Base-by-base conservation (phyloP, 2,329 filamentous ascomycete genomes). In the Penicillium psychrosexuale region DNA sequence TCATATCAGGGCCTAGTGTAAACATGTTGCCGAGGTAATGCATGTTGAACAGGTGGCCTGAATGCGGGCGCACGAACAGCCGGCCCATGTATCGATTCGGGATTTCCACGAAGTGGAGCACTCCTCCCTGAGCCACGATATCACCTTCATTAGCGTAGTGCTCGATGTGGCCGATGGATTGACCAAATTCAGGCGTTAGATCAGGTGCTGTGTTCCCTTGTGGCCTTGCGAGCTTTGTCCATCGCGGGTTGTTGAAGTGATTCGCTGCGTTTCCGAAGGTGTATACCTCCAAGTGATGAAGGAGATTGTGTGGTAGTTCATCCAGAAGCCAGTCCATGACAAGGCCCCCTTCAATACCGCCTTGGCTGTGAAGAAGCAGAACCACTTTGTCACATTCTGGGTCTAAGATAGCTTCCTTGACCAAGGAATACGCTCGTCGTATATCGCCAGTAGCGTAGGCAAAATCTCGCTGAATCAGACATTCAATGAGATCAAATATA, bases 251-350 rank as follows among this genome's bases (percentile, higher is more conserved):
- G 70, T 91, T 91, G 76, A 91, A 92, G 69, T 92, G 88, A 64
- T 90, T 90, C 0, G 89, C 87, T 0, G 88, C 89, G 54, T 84
- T 88, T 28, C 88, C 89, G 68, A 93, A 93, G 0, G 89, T 92
- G 70, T 81, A 82, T 12, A 93, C 82, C 70, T 93, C 89, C 0
- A 91, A 78, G 63, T 90, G 88, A 2, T 78, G 72, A 6, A 91
- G 75, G 3, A 87, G 74, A 58, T 86, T 80, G 54, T 85, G 83
- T 0, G 87, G 82, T 12, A 90, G 73, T 66, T 91, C 88, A 59
- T 87, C 84, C 1, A 91, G 77, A 2, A 93, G 78, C 86, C 88
- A 90, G 72, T 94, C 89, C 7, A 92, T 72, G 5, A 90, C 84
- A 52, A 91, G 75, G 3, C 87, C 82, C 2, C 85, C 86, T 66